A percentile compares a stretch with the other conserved stretches of the same genome.
These are phyloP conservation scores for Ophiocordyceps camponoti-leonardi DNA, from an alignment of 2,329 filamentous ascomycete genomes.

Conservation along the genomic window DNA sequence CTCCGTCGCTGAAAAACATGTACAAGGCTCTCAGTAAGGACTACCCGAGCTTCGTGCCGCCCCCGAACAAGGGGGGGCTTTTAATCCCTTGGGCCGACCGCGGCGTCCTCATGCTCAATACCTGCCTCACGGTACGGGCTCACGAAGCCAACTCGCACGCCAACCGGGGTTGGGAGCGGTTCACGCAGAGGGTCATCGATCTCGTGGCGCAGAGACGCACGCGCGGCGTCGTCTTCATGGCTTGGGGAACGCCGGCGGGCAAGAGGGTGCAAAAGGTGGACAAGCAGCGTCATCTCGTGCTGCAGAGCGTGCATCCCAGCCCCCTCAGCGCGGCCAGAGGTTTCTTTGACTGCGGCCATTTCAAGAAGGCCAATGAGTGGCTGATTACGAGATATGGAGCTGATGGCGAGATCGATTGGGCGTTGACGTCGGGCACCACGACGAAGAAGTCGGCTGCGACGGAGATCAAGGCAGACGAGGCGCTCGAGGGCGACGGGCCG, in stretches of 20 bases:
- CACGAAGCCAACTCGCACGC: slow-evolving; percentile 77
- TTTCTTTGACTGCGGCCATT: slow-evolving; percentile 73
- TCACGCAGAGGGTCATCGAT: slow-evolving; percentile 87
- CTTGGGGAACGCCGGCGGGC: slow-evolving; percentile 78
- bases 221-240: slow-evolving; percentile 80
- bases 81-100: slow-evolving; percentile 88
- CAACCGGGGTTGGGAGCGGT: slow-evolving; percentile 77
- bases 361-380: slow-evolving; percentile 74
- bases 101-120: slow-evolving; percentile 86
- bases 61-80: slow-evolving; percentile 62
- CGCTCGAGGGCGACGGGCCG: neutral
- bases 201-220: slow-evolving; percentile 61
- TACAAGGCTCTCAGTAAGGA: slow-evolving; percentile 78
- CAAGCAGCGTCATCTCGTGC: slow-evolving; percentile 56
- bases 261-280: slow-evolving; percentile 64
- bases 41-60: slow-evolving; percentile 63
- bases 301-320: slow-evolving; percentile 81
- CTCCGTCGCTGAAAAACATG: slow-evolving; percentile 85
- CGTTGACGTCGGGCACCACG: slow-evolving; percentile 25
- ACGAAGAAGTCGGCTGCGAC: slow-evolving; percentile 13
- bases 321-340: slow-evolving; percentile 73
- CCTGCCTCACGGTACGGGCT: slow-evolving; percentile 81
- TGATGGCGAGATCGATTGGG: slow-evolving; percentile 77
- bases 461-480: slow-evolving; percentile 6
- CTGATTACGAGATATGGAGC: slow-evolving; percentile 59